A percentile compares a stretch with the other conserved stretches of the same genome.
These are phyloP conservation scores for Blastobotrys proliferans DNA, from an alignment of 1,139 yeast species.

Conservation along the genomic window DNA sequence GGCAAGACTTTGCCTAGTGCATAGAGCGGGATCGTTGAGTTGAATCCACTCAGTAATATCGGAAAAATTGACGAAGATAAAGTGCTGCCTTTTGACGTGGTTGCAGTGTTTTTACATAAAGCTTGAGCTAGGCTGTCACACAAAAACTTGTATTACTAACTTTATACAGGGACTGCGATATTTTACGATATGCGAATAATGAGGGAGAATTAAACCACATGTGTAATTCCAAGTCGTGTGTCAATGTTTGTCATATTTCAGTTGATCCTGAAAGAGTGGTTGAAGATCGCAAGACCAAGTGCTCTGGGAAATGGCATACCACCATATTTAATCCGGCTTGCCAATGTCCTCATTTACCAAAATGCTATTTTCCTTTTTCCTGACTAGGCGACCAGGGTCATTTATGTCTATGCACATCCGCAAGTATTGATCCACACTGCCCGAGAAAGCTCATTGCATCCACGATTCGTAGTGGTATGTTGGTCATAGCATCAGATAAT, in stretches of 20 bases:
- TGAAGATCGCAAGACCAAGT: constrained; percentile 1
- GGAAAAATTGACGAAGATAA: constrained; percentile 8
- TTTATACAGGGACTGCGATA: neutral
- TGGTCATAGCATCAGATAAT: too few relatives aligned
- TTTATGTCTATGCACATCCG: too few relatives aligned
- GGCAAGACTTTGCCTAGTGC: constrained; percentile 3
- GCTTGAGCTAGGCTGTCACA: too few relatives aligned
- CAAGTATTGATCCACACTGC: too few relatives aligned
- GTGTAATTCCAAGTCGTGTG: constrained; percentile 10
- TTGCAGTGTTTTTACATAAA: constrained; percentile 7
- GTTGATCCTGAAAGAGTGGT: neutral
- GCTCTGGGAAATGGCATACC: constrained; percentile 3
- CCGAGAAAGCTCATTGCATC: too few relatives aligned
- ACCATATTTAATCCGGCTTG: neutral
- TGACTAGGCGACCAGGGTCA: too few relatives aligned
- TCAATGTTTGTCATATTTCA: constrained; percentile 4
- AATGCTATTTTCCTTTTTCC: constrained; percentile 7
- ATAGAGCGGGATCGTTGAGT: constrained; percentile 4
- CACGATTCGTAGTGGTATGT: too few relatives aligned
- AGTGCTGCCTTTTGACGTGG: constrained; percentile 8
- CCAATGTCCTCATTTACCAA: constrained; percentile 8
- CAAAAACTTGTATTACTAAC: too few relatives aligned
- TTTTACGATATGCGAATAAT: neutral
- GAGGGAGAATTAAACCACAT: constrained; percentile 5
- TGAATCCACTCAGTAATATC: constrained; percentile 5